These are phyloP conservation scores for Discostella stelligera DNA, from an alignment of 352 stramenopile species.

Conservation along the genomic window DNA sequence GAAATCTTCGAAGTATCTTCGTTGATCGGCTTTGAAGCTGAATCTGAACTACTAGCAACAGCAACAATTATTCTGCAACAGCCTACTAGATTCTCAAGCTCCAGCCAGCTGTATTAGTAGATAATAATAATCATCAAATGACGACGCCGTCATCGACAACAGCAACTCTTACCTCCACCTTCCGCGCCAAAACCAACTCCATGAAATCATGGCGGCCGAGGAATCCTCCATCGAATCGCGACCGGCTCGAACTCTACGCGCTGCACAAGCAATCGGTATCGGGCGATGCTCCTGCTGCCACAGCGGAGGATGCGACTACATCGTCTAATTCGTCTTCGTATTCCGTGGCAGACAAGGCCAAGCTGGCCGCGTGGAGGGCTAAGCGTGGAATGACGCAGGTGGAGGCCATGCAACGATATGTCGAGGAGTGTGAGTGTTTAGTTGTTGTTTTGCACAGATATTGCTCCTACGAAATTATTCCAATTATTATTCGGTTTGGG, in stretches of 20 bases:
- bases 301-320: slow-evolving; percentile 27
- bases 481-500: too few species aligned
- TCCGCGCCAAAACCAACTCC: slow-evolving; percentile 64
- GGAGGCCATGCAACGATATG: slow-evolving; percentile 70
- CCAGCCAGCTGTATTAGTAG: too few species aligned
- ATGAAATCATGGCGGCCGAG: slow-evolving; percentile 77
- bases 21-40: too few species aligned
- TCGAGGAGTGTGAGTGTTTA: slow-evolving; percentile 47
- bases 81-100: too few species aligned
- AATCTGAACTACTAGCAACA: too few species aligned
- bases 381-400: slow-evolving; percentile 57
- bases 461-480: too few species aligned
- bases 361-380: slow-evolving; percentile 65
- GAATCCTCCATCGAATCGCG: slow-evolving; percentile 72
- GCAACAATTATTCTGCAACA: too few species aligned
- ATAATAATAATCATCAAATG: too few species aligned
- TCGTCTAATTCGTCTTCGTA: slow-evolving; percentile 3
- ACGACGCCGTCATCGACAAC: slow-evolving; percentile 7
- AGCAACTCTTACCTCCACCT: slow-evolving; percentile 8
- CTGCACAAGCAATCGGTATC: slow-evolving; percentile 76
- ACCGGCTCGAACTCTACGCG: slow-evolving; percentile 77
- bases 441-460: too few species aligned
- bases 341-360: slow-evolving; percentile 62
- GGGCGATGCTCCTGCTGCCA: slow-evolving; percentile 59
- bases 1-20: too few species aligned